These are phyloP conservation scores for Phytophthora vignae DNA, from an alignment of 352 stramenopile species.

Conservation along the genomic window DNA sequence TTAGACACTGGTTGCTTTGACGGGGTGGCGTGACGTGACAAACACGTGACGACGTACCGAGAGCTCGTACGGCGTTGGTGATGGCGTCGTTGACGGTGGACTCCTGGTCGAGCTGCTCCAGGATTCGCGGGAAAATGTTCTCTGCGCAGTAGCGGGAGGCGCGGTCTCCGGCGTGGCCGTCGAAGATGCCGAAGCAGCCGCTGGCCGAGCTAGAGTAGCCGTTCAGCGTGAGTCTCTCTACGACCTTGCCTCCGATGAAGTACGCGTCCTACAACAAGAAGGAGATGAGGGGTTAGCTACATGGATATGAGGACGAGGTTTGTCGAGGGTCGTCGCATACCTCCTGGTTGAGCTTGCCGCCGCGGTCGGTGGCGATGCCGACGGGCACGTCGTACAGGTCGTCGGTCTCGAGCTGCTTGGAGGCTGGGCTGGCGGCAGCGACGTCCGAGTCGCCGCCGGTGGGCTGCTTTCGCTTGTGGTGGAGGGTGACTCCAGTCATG, in stretches of 20 bases:
- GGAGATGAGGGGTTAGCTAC: neutral
- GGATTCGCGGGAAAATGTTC: slow-evolving; percentile 73
- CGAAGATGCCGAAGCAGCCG: slow-evolving; percentile 87
- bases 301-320: no score
- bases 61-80: slow-evolving; percentile 58
- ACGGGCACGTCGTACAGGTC: slow-evolving; percentile 56
- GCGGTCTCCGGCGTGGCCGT: slow-evolving; percentile 82
- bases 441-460: slow-evolving; percentile 12
- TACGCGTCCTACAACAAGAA: slow-evolving; percentile 68
- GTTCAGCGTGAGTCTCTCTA: slow-evolving; percentile 78
- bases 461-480: slow-evolving; percentile 53
- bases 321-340: slow-evolving; percentile 34
- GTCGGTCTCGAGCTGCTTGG: slow-evolving; percentile 57
- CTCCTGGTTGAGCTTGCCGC: slow-evolving; percentile 81
- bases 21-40: neutral
- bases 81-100: slow-evolving; percentile 63
- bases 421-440: slow-evolving; percentile 17
- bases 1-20: slow-evolving; percentile 5
- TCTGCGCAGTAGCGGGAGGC: slow-evolving; percentile 83
- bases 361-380: slow-evolving; percentile 73
- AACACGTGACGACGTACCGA: slow-evolving; percentile 46
- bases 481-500: slow-evolving; percentile 26
- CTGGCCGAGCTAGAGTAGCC: slow-evolving; percentile 66
- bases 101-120: slow-evolving; percentile 46
- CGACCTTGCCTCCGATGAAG: slow-evolving; percentile 73